Base-by-base conservation (phyloP, 306 rosid species). In the Elaeagnus macrophylla region DNA sequence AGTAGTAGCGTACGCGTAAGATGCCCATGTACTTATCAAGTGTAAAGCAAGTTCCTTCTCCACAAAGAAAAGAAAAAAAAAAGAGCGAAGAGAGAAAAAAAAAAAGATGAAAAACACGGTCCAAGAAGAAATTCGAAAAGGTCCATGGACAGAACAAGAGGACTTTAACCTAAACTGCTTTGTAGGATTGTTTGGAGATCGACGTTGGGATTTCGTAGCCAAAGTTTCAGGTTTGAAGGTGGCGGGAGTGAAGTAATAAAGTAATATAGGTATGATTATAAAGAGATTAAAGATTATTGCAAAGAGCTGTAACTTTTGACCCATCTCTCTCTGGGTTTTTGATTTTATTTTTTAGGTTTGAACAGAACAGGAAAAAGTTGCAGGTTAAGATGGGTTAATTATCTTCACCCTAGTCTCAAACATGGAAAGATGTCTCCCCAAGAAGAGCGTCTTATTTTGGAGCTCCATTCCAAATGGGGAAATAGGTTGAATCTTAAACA, bases 181-280 rank as follows among this genome's bases (percentile, higher is more conserved):
- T 74, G 99, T 93, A 39, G 80, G 94, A 32, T 51, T 93, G 58
- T 84, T 87, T 52, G 99, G 99, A 50, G 99, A 84, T 73, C 83
- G 99, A 37, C 84, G 87, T 65, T 93, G 99, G 99, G 99, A 93
- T 62, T 82, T 77, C 73, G 75, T 88, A 40, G 95, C 99, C 12
- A 81, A 82, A 71, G 96, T 93, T 46, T 93, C 99, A 93, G 99
- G 99, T 93, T 93, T 93, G 99, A 84, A 77, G 99, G 99, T 84
- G 99, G 99, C 15, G 99, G 99, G 99, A 75, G 96, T 80, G 70
- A 80, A 64, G 8, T 73, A 56, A 62, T 2, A 25, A 80, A 64
- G 8, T 73, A 56, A 62, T 2, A 25, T 85, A 91, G 89, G 85
- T 72, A 83, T 62, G 95, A 51, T 70, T 74, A 66, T 76, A 14